These are phyloP conservation scores for Penicillium hesseltinei DNA, from an alignment of 2,329 filamentous ascomycete genomes.

Conservation along the genomic window DNA sequence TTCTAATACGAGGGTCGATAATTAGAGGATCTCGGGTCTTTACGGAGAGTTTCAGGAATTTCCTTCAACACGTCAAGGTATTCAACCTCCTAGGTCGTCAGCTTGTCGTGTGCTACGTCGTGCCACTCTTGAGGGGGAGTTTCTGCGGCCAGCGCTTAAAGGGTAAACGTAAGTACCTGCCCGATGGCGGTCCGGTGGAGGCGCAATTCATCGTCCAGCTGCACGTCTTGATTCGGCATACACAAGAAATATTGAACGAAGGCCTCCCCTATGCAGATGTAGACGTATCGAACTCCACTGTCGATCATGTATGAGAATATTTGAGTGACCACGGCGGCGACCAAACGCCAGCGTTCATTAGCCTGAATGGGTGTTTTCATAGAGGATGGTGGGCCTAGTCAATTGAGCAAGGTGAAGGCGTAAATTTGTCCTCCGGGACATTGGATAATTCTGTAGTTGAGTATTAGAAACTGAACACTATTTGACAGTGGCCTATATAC, in stretches of 20 bases:
- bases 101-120: conserved; percentile 15
- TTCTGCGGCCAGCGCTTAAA: conserved; percentile 28
- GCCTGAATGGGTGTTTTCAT: no score
- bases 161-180: conserved; percentile 34
- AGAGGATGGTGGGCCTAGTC: no score
- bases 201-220: conserved; percentile 18
- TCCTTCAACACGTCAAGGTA: conserved; percentile 21
- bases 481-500: no score
- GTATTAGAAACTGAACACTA: no score
- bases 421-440: no score
- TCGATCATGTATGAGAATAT: conserved; percentile 34
- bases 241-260: conserved; percentile 13
- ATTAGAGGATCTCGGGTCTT: conserved; percentile 20
- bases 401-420: no score
- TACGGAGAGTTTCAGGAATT: conserved; percentile 26
- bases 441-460: no score
- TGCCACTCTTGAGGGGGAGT: conserved; percentile 26
- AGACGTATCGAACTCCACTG: conserved; percentile 25
- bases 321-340: conserved; percentile 21
- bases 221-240: conserved; percentile 29
- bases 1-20: conserved; percentile 28
- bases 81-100: conserved; percentile 26
- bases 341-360: no score
- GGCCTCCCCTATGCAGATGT: conserved; percentile 31
- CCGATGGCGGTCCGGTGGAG: conserved; percentile 34